phyloP scores from a whole-genome alignment of 352 stramenopile genomes.

The Phytophthora palmivora region DNA sequence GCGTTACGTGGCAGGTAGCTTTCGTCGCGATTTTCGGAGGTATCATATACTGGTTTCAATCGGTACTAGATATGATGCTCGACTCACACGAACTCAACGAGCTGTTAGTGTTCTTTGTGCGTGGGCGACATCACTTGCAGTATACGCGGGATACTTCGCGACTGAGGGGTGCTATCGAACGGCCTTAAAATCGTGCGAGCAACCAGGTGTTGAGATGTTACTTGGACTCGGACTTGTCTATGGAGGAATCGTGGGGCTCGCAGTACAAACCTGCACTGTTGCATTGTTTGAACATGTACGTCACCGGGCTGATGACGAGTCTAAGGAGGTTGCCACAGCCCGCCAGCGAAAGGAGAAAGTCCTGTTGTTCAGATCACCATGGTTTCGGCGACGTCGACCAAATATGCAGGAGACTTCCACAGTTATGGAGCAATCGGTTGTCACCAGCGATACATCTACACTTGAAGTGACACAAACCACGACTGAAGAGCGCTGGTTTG shows the following conservation, averaged over 20 bases:
- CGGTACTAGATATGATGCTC: conserved; percentile 53
- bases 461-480: conserved; percentile 59
- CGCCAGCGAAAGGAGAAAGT: conserved; percentile 83
- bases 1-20: conserved; percentile 62
- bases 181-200: conserved; percentile 66
- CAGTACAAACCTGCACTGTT: conserved; percentile 39
- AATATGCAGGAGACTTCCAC: conserved; percentile 1
- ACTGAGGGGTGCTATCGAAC: conserved; percentile 65
- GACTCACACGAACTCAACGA: conserved; percentile 67
- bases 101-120: conserved; percentile 57
- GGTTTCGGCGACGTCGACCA: conserved; percentile 26
- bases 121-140: conserved; percentile 49
- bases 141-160: conserved; percentile 60
- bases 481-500: conserved; percentile 82
- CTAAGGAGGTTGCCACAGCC: conserved; percentile 53
- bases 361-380: conserved; percentile 54
- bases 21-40: conserved; percentile 49
- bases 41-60: conserved; percentile 65
- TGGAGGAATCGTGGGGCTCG: conserved; percentile 53
- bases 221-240: conserved; percentile 67
- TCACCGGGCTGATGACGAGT: conserved; percentile 70
- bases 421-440: conserved; percentile 5
- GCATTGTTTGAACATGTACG: conserved; percentile 68
- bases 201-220: conserved; percentile 51
- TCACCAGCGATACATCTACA: conserved; percentile 36